These are phyloP conservation scores for Cephalotrichum gorgonifer DNA, from an alignment of 2,329 filamentous ascomycete species.

Conservation along the genomic window DNA sequence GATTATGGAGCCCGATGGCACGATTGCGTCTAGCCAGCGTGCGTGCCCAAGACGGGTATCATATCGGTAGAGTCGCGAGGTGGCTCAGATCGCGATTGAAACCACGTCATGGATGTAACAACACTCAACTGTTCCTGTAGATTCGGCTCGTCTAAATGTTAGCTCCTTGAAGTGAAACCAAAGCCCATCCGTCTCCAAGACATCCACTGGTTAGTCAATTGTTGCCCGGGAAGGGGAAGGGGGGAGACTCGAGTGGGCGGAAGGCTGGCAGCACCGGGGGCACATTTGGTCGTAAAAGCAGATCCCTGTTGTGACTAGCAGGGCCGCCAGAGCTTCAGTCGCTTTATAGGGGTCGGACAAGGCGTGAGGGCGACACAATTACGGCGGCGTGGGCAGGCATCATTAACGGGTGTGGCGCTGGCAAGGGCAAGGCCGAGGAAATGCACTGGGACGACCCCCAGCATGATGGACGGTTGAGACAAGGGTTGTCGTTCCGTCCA, in stretches of 20 bases:
- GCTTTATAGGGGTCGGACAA: not conserved
- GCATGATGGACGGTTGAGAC: not conserved
- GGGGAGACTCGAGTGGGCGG: not conserved
- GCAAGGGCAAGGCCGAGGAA: not conserved
- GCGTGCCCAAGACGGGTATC: too few species aligned
- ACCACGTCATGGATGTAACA: too few species aligned
- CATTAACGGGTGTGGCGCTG: not conserved
- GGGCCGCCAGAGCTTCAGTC: not conserved
- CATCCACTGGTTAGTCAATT: not conserved
- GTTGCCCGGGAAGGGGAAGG: not conserved
- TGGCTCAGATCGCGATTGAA: too few species aligned
- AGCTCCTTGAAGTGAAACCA: too few species aligned
- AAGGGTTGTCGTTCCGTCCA: not conserved
- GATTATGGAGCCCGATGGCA: too few species aligned
- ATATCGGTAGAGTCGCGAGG: too few species aligned
- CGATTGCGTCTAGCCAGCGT: too few species aligned
- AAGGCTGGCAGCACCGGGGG: not conserved
- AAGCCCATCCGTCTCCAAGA: too few species aligned
- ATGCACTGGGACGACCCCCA: not conserved
- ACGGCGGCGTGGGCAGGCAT: not conserved
- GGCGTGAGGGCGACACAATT: slow-evolving; percentile 1
- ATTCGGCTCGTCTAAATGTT: too few species aligned
- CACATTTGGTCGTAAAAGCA: not conserved
- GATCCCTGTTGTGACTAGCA: not conserved
- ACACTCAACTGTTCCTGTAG: too few species aligned